Conservation (phyloP, 306 rosid genomes). For the Malus sieversii region DNA sequence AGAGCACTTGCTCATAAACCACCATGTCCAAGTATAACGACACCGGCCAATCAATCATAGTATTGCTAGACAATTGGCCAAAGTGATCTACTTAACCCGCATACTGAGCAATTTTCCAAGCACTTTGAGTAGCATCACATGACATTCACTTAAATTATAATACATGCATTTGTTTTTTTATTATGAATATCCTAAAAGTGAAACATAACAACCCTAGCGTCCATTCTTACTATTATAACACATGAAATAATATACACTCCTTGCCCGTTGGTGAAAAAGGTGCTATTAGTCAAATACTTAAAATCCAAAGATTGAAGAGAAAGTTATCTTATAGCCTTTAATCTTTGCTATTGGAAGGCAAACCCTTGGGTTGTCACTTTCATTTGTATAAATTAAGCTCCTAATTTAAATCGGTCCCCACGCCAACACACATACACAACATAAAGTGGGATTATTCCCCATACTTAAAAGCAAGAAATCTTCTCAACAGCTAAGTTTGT, state of each 20-base stretch:
- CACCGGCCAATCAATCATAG: slow-evolving; percentile 15
- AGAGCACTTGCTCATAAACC: slow-evolving; percentile 2
- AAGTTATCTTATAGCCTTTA: background rate
- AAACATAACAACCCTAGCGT: no score
- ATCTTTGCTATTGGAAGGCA: slow-evolving; percentile 35
- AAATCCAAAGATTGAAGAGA: background rate
- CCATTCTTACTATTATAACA: no score
- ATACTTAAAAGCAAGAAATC: slow-evolving; percentile 56
- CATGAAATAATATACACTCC: background rate
- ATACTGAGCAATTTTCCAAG: background rate
- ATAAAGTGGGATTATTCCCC: slow-evolving; percentile 41
- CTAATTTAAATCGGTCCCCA: slow-evolving; percentile 16
- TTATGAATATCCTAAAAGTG: no score
- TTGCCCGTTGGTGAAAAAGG: slow-evolving; percentile 31
- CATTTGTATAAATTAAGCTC: slow-evolving; percentile 5
- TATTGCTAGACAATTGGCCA: background rate
- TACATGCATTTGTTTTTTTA: no score
- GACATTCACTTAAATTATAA: no score
- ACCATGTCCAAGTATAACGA: background rate
- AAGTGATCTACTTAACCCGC: slow-evolving; percentile 8
- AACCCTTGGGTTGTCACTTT: slow-evolving; percentile 41
- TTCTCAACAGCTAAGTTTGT: slow-evolving; percentile 45
- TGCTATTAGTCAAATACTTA: slow-evolving; percentile 21
- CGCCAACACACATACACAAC: slow-evolving; percentile 9
- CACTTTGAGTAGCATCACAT: background rate